phyloP scores from a whole-genome alignment of 805 yeast species.

The Metschnikowia hibisci region DNA sequence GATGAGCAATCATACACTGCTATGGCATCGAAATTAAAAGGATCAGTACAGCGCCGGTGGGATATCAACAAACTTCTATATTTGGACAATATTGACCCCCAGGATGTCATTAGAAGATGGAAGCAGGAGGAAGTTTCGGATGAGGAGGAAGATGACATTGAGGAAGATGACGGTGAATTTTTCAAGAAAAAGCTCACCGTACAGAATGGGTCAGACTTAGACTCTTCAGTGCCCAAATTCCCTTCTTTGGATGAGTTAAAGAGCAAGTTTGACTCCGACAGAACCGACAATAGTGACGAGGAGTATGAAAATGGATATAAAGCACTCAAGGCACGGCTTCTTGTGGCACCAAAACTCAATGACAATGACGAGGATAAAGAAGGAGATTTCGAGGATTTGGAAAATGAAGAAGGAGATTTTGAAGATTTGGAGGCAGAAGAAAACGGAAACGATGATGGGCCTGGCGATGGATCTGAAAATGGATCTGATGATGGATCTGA shows the following conservation, averaged over 20 bases:
- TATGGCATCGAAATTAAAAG: slow-evolving; percentile 60
- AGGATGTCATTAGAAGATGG: slow-evolving; percentile 72
- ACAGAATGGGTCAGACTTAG: slow-evolving; percentile 31
- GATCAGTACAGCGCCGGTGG: slow-evolving; percentile 57
- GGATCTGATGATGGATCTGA: slow-evolving; percentile 24
- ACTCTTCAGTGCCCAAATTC: slow-evolving; percentile 33
- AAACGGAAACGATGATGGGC: slow-evolving; percentile 23
- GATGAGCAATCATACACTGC: slow-evolving; percentile 37
- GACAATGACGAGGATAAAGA: slow-evolving; percentile 27
- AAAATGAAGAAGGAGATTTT: slow-evolving; percentile 36
- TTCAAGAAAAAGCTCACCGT: slow-evolving; percentile 45
- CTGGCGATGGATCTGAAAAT: slow-evolving; percentile 28
- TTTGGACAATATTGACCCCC: slow-evolving; percentile 71
- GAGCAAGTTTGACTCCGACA: slow-evolving; percentile 41
- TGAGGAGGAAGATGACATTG: slow-evolving; percentile 36
- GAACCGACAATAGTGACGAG: slow-evolving; percentile 25
- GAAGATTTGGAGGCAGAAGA: slow-evolving; percentile 33
- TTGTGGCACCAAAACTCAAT: slow-evolving; percentile 48
- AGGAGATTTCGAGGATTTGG: slow-evolving; percentile 40
- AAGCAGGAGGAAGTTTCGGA: slow-evolving; percentile 47
- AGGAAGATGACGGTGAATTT: slow-evolving; percentile 41
- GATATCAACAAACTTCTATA: slow-evolving; percentile 79
- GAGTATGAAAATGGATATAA: slow-evolving; percentile 42
- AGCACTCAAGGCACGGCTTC: slow-evolving; percentile 44
- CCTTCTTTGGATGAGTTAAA: slow-evolving; percentile 42